Evolutionary conservation across 306 rosid genomes (phyloP).

Genomic region (Vigna trinervia): DNA sequence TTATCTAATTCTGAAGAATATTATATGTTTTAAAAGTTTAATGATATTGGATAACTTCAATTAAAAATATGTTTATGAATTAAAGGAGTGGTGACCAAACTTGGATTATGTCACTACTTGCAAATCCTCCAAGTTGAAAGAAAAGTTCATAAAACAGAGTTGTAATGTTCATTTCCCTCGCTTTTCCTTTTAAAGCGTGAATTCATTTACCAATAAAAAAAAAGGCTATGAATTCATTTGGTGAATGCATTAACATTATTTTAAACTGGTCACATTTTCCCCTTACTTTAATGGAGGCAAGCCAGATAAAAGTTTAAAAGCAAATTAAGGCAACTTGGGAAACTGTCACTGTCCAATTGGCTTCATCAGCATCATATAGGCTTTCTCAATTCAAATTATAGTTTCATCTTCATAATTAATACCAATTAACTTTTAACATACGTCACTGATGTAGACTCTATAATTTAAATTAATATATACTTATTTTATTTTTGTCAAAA

Average conservation of each 20-base stretch:
- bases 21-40: background rate
- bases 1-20: background rate
- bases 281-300: conserved; percentile 23
- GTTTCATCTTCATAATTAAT: background rate
- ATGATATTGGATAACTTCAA: background rate
- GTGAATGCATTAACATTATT: conserved; percentile 32
- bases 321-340: conserved; percentile 16
- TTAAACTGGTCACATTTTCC: conserved; percentile 7
- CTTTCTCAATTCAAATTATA: background rate
- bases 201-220: too few relatives aligned
- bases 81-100: background rate
- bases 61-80: background rate
- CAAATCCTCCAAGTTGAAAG: conserved; percentile 10
- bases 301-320: background rate
- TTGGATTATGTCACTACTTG: background rate
- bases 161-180: background rate
- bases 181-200: conserved; percentile 17
- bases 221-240: background rate
- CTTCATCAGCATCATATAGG: background rate
- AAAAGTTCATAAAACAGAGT: background rate
- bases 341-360: background rate
- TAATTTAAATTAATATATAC: background rate
- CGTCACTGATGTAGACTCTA: background rate
- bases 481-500: too few relatives aligned
- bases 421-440: background rate